Conservation (phyloP, 371 early-diverging fungal genomes). For the Mortierella sp. region DNA sequence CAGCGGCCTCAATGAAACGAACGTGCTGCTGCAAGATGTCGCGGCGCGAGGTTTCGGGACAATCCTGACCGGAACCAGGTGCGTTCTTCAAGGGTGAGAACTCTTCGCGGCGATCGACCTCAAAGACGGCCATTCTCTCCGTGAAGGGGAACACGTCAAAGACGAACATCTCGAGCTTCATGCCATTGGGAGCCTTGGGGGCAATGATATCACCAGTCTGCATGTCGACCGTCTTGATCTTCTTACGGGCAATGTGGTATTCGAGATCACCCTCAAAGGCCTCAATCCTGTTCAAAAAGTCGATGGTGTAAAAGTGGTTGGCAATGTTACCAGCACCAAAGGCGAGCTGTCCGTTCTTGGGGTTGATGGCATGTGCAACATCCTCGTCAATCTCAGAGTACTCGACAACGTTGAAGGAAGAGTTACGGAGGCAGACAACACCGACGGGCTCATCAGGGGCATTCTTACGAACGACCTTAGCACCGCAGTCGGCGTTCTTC, state of each 20-base stretch:
- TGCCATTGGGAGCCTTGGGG: slow-evolving; percentile 68
- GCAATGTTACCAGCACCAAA: slow-evolving; percentile 80
- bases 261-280: slow-evolving; percentile 53
- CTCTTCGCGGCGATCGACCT: slow-evolving; percentile 73
- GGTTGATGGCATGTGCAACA: slow-evolving; percentile 57
- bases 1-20: slow-evolving; percentile 53
- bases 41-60: slow-evolving; percentile 70
- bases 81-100: slow-evolving; percentile 84
- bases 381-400: slow-evolving; percentile 70
- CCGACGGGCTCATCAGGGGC: slow-evolving; percentile 71
- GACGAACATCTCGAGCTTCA: slow-evolving; percentile 81
- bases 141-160: slow-evolving; percentile 82
- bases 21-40: slow-evolving; percentile 61
- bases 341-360: slow-evolving; percentile 53
- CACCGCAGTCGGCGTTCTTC: slow-evolving; percentile 70
- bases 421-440: slow-evolving; percentile 67
- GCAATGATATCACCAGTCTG: slow-evolving; percentile 57
- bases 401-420: slow-evolving; percentile 73
- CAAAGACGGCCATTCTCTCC: slow-evolving; percentile 71
- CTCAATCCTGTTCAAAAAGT: slow-evolving; percentile 62
- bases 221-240: slow-evolving; percentile 73
- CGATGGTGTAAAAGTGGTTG: slow-evolving; percentile 77
- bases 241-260: slow-evolving; percentile 79
- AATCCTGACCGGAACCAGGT: slow-evolving; percentile 62
- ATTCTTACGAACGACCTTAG: slow-evolving; percentile 74